Conservation (phyloP, 805 yeast genomes). For the Suhomyces sp. region DNA sequence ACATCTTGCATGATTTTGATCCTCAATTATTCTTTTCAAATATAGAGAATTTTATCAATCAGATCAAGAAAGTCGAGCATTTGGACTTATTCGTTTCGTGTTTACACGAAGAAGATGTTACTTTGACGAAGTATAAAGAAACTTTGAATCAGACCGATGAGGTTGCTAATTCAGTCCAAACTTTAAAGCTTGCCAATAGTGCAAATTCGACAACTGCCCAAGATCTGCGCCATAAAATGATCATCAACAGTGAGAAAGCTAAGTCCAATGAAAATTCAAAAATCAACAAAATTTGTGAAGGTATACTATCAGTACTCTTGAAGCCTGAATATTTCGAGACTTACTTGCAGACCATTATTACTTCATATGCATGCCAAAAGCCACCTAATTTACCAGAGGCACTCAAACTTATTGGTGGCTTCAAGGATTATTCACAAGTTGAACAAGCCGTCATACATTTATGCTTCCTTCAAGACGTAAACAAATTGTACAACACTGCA, state of each 20-base stretch:
- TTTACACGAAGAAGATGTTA: slow-evolving; percentile 80
- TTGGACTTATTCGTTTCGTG: slow-evolving; percentile 86
- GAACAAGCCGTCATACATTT: slow-evolving; percentile 73
- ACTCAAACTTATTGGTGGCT: slow-evolving; percentile 54
- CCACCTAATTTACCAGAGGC: slow-evolving; percentile 87
- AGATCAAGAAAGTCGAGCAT: slow-evolving; percentile 69
- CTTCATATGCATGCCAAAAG: slow-evolving; percentile 87
- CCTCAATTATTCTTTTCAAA: slow-evolving; percentile 66
- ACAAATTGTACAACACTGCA: slow-evolving; percentile 73
- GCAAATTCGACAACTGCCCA: slow-evolving; percentile 22
- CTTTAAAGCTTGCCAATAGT: slow-evolving; percentile 11
- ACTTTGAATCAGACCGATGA: slow-evolving; percentile 41
- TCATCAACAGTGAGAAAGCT: slow-evolving; percentile 37
- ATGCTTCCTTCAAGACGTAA: slow-evolving; percentile 88
- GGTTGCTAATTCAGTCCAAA: slow-evolving; percentile 3
- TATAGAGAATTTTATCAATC: slow-evolving; percentile 63
- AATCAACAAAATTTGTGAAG: slow-evolving; percentile 74
- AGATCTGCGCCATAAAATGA: slow-evolving; percentile 31
- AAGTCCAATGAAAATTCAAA: slow-evolving; percentile 48
- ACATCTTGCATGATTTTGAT: slow-evolving; percentile 82
- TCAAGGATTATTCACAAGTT: slow-evolving; percentile 44
- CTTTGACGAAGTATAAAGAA: slow-evolving; percentile 76
- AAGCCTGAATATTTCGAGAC: slow-evolving; percentile 49
- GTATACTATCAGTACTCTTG: slow-evolving; percentile 55
- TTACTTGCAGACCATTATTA: slow-evolving; percentile 74